Percentiles rank a stretch among this genome's conserved stretches.
Evolutionary conservation across 169 alveolate species (phyloP).

Genomic region (Plasmodium malariae): DNA sequence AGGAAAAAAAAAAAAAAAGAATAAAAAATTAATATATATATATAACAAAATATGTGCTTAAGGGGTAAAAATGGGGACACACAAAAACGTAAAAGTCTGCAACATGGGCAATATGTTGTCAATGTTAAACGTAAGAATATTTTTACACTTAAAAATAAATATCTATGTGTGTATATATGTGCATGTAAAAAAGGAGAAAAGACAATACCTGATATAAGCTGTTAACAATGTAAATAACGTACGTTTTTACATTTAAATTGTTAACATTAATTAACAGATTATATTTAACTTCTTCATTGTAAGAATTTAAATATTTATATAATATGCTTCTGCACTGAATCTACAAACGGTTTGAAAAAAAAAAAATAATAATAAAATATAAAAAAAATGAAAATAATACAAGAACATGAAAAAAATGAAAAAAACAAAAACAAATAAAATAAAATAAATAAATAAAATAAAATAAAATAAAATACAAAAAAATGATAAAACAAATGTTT

Average conservation of each 20-base stretch:
- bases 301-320: conserved; percentile 28
- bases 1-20: background rate
- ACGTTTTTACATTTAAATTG: conserved; percentile 62
- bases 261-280: conserved; percentile 21
- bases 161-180: background rate
- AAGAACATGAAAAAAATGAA: no score
- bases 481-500: no score
- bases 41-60: background rate
- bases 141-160: background rate
- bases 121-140: background rate
- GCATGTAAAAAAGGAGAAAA: background rate
- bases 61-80: background rate
- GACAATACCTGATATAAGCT: conserved; percentile 39
- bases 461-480: no score
- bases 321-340: conserved; percentile 72
- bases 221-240: conserved; percentile 29
- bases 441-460: no score
- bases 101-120: background rate
- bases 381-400: no score
- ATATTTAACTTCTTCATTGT: conserved; percentile 11
- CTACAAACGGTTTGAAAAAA: background rate
- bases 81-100: background rate
- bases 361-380: background rate
- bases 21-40: background rate
- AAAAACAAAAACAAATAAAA: no score